Evolutionary conservation across 768 basidiomycete species (phyloP).

Genomic region (Mycena rosella): DNA sequence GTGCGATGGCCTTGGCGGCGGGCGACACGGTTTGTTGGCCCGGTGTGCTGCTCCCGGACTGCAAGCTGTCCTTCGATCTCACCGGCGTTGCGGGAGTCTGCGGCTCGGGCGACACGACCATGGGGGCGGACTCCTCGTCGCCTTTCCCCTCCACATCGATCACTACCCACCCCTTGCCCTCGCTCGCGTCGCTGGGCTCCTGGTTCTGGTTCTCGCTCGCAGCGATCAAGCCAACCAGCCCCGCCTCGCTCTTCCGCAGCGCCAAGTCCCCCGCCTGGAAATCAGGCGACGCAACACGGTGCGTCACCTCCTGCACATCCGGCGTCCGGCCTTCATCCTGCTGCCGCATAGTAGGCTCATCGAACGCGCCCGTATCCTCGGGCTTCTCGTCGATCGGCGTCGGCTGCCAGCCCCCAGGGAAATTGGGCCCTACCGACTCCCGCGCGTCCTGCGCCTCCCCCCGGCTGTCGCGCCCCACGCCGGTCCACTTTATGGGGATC

Average conservation of each 20-base stretch:
- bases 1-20: conserved; percentile 73
- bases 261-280: conserved; percentile 57
- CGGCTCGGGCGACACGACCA: conserved; percentile 45
- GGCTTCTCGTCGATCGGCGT: conserved; percentile 65
- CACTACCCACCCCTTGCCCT: conserved; percentile 72
- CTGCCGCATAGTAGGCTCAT: conserved; percentile 39
- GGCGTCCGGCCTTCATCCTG: conserved; percentile 47
- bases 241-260: conserved; percentile 74
- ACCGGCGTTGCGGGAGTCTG: conserved; percentile 41
- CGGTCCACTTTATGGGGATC: conserved; percentile 75
- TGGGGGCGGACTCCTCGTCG: conserved; percentile 27
- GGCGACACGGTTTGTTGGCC: conserved; percentile 46
- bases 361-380: conserved; percentile 38
- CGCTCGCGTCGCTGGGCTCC: conserved; percentile 44
- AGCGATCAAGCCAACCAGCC: conserved; percentile 64
- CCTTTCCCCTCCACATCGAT: conserved; percentile 68
- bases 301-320: conserved; percentile 61
- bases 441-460: too few species aligned
- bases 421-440: conserved; percentile 47
- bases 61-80: conserved; percentile 36
- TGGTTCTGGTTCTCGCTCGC: conserved; percentile 46
- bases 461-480: conserved; percentile 39
- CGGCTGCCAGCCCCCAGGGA: conserved; percentile 70
- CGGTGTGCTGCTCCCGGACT: conserved; percentile 18
- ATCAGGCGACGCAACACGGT: conserved; percentile 67